Evolutionary conservation across 108 stramenopile species (phyloP).

Genomic region (Fragilaria crotonensis): DNA sequence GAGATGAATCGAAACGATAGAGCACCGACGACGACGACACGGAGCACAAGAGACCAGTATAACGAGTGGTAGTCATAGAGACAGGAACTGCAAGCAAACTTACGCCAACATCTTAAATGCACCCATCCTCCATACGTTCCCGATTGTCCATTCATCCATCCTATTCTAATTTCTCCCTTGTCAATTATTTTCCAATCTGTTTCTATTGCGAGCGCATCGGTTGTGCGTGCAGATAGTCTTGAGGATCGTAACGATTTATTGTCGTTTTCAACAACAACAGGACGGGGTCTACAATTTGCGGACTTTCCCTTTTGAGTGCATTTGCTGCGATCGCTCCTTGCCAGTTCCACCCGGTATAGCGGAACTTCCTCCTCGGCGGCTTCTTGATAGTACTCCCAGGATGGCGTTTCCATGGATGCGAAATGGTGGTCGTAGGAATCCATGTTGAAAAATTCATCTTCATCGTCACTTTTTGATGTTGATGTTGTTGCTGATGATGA

Average conservation of each 20-base stretch:
- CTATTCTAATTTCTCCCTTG: constrained; percentile 28
- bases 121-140: constrained; percentile 40
- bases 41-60: no score
- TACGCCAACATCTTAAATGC: constrained; percentile 40
- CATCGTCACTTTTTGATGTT: constrained; percentile 18
- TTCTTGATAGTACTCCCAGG: constrained; percentile 28
- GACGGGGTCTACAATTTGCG: constrained; percentile 5
- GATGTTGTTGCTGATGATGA: no score
- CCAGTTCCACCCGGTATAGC: constrained; percentile 36
- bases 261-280: no score
- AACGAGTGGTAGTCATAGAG: no score
- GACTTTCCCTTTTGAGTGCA: constrained; percentile 10
- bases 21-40: no score
- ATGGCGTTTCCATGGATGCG: constrained; percentile 20
- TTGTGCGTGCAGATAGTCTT: no score
- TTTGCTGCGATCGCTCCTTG: constrained; percentile 17
- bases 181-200: no score
- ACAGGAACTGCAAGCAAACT: no score
- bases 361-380: constrained; percentile 35
- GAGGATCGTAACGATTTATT: no score
- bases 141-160: constrained; percentile 20
- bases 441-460: constrained; percentile 6
- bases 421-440: constrained; percentile 16
- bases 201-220: no score
- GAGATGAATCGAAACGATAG: no score